phyloP scores from a whole-genome alignment of 495 filamentous ascomycete genomes.

The Talaromyces liani region DNA sequence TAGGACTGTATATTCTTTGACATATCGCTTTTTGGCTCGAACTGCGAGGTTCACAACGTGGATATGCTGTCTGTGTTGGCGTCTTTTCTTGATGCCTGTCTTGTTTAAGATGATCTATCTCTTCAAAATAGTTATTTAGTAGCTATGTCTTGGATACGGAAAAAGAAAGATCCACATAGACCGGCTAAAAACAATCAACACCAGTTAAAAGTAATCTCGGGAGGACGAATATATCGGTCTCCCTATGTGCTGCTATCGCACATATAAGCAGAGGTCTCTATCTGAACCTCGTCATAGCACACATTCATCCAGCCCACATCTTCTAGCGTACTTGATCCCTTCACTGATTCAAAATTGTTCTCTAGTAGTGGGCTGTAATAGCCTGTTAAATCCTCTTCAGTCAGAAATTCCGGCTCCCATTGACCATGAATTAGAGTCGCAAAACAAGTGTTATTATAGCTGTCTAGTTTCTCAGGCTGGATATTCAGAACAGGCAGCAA shows the following conservation, averaged over 20 bases:
- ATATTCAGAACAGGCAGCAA: conserved; percentile 17
- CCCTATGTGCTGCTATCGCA: not conserved
- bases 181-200: too few relatives aligned
- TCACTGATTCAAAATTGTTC: conserved; percentile 15
- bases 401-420: conserved; percentile 16
- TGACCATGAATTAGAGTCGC: too few relatives aligned
- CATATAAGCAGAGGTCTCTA: not conserved
- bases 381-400: conserved; percentile 15
- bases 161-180: too few relatives aligned
- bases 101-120: too few relatives aligned
- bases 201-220: not conserved
- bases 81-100: too few relatives aligned
- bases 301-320: conserved; percentile 27
- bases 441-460: not conserved
- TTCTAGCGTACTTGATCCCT: conserved; percentile 15
- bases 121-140: too few relatives aligned
- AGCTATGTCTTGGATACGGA: too few relatives aligned
- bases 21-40: too few relatives aligned
- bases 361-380: conserved; percentile 8
- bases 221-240: not conserved
- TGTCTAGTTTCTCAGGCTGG: not conserved
- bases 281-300: not conserved
- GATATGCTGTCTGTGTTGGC: too few relatives aligned
- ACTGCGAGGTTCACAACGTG: too few relatives aligned
- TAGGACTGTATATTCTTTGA: not conserved